phyloP scores from a whole-genome alignment of 1,284 basidiomycete species.

The Exsudoporus floridanus region DNA sequence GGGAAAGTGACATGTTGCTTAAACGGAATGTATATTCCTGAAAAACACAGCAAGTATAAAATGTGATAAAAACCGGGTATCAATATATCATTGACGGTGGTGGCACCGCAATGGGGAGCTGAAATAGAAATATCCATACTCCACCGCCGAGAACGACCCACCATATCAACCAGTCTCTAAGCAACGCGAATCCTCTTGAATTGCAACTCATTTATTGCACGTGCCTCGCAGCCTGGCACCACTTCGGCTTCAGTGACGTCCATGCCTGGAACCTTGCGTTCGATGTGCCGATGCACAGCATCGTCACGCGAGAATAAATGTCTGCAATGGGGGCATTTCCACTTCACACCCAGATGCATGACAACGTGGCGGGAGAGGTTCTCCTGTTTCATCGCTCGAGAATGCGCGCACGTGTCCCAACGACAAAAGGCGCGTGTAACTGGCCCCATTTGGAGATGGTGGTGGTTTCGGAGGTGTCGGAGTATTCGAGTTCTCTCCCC shows the following conservation, averaged over 20 bases:
- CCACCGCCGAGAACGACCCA: background rate
- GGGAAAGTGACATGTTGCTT: background rate
- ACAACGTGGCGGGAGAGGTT: slow-evolving; percentile 35
- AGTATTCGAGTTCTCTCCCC: slow-evolving; percentile 28
- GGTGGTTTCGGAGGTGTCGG: slow-evolving; percentile 26
- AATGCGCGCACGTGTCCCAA: slow-evolving; percentile 28
- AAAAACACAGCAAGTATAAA: background rate
- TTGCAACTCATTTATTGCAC: slow-evolving; percentile 16
- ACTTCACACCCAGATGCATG: slow-evolving; percentile 33
- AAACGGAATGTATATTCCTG: background rate
- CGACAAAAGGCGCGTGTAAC: slow-evolving; percentile 15
- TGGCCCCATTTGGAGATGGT: slow-evolving; percentile 25
- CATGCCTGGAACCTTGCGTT: slow-evolving; percentile 29
- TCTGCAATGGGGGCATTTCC: slow-evolving; percentile 30
- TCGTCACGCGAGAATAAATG: slow-evolving; percentile 33
- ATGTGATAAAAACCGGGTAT: slow-evolving; percentile 10
- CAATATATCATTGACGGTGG: slow-evolving; percentile 11
- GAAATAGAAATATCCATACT: slow-evolving; percentile 2
- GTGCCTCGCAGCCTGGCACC: slow-evolving; percentile 26
- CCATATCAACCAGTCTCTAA: slow-evolving; percentile 4
- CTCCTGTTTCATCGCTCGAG: slow-evolving; percentile 33
- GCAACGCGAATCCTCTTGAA: slow-evolving; percentile 5
- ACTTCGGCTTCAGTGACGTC: slow-evolving; percentile 27
- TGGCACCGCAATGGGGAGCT: background rate
- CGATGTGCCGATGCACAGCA: slow-evolving; percentile 33